Percentiles rank a stretch among this genome's conserved stretches.
phyloP scores from a whole-genome alignment of 768 basidiomycete genomes.

The Tylopilus sp. region DNA sequence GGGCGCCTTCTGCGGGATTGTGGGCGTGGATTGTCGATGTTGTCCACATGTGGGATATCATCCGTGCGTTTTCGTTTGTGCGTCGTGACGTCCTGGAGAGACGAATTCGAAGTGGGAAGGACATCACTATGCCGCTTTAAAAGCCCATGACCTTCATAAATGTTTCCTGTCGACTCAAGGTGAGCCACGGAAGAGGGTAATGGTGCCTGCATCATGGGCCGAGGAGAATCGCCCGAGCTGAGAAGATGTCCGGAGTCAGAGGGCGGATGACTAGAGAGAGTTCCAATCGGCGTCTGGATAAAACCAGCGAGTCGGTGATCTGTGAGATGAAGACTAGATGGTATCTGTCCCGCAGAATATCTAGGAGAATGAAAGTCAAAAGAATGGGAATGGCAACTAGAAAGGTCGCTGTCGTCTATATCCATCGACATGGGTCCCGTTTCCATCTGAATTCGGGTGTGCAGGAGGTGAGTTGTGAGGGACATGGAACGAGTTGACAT shows the following conservation, averaged over 20 bases:
- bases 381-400: background rate
- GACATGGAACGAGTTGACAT: background rate
- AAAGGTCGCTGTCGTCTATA: constrained; percentile 3
- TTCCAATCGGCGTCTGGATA: background rate
- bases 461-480: background rate
- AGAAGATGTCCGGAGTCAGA: background rate
- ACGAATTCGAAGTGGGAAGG: background rate
- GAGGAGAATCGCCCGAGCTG: background rate
- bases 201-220: background rate
- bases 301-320: background rate
- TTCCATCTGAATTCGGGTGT: constrained; percentile 7
- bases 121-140: background rate
- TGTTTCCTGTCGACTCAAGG: background rate
- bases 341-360: background rate
- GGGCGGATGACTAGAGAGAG: background rate
- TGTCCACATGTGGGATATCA: background rate
- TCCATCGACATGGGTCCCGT: constrained; percentile 10
- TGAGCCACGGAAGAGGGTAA: background rate
- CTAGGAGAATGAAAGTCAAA: background rate
- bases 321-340: background rate
- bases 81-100: background rate
- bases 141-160: background rate
- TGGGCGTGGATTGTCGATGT: background rate
- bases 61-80: constrained; percentile 20
- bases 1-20: constrained; percentile 5